Conservation (phyloP, 345 rosid species). For the Brassica carinata region DNA sequence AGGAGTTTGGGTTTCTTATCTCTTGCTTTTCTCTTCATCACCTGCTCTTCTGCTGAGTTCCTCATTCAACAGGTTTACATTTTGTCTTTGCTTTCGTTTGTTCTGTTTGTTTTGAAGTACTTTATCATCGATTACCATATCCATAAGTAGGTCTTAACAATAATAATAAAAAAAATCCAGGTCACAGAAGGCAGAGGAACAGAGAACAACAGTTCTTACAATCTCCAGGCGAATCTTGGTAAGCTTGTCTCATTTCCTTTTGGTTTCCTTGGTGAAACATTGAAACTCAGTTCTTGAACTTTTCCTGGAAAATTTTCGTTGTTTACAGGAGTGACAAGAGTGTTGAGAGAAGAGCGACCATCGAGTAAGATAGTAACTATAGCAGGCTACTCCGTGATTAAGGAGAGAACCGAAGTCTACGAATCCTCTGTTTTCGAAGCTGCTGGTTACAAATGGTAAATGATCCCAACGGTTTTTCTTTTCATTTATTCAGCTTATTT, state of each 20-base stretch:
- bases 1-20: conserved; percentile 16
- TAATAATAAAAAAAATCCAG: neutral
- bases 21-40: conserved; percentile 27
- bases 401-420: conserved; percentile 19
- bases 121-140: neutral
- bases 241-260: neutral
- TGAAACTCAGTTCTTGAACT: neutral
- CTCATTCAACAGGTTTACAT: conserved; percentile 18
- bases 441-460: conserved; percentile 47
- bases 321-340: conserved; percentile 33
- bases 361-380: conserved; percentile 44
- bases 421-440: conserved; percentile 45
- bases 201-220: conserved; percentile 23
- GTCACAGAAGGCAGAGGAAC: conserved; percentile 27
- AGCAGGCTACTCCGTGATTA: conserved; percentile 37
- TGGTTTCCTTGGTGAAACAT: neutral
- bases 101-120: neutral
- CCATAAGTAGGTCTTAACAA: neutral
- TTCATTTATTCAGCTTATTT: neutral
- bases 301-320: neutral
- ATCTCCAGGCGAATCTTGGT: conserved; percentile 27
- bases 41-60: conserved; percentile 28
- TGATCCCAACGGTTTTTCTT: neutral
- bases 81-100: neutral
- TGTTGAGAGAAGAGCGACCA: conserved; percentile 33